These are phyloP conservation scores for Nicotiana tomentosiformis DNA, from an alignment of 257 asterid genomes.

Conservation along the genomic window DNA sequence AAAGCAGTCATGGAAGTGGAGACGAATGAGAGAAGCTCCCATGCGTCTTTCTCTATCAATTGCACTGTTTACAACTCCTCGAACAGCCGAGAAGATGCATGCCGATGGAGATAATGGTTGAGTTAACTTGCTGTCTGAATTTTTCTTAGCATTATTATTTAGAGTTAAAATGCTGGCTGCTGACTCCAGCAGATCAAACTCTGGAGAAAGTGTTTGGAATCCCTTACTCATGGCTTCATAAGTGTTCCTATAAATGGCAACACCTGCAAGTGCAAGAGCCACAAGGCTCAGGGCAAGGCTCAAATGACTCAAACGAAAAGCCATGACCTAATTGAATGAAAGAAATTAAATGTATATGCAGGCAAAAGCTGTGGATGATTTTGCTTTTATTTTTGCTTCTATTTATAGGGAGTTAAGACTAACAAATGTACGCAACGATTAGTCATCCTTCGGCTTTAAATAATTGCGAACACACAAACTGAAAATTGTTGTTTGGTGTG, in stretches of 20 bases:
- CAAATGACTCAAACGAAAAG: conserved; percentile 2
- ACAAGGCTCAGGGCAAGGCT: not conserved
- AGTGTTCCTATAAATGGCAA: not conserved
- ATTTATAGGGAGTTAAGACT: conserved; percentile 1
- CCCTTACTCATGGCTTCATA: not conserved
- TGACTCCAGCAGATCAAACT: not conserved
- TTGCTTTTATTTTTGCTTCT: not conserved
- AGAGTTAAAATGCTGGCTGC: not conserved
- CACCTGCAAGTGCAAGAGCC: conserved; percentile 8
- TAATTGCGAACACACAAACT: not conserved
- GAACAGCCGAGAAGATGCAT: not conserved
- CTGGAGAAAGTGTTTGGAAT: not conserved
- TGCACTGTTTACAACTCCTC: not conserved
- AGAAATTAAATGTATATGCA: not conserved
- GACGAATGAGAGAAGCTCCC: conserved; percentile 18
- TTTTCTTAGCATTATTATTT: not conserved
- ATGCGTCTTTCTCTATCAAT: conserved; percentile 4
- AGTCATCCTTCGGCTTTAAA: not conserved
- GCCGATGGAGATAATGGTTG: not conserved
- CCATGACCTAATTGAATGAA: not conserved
- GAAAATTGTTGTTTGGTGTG: not conserved
- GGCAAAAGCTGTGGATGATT: not conserved
- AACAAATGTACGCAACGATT: too few relatives aligned
- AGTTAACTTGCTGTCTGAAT: not conserved
- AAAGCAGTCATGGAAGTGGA: conserved; percentile 14